Evolutionary conservation across 148 eudicot genomes (phyloP), one percentile per base, ranked within the genome.

Genomic region (Cornus controversa): DNA sequence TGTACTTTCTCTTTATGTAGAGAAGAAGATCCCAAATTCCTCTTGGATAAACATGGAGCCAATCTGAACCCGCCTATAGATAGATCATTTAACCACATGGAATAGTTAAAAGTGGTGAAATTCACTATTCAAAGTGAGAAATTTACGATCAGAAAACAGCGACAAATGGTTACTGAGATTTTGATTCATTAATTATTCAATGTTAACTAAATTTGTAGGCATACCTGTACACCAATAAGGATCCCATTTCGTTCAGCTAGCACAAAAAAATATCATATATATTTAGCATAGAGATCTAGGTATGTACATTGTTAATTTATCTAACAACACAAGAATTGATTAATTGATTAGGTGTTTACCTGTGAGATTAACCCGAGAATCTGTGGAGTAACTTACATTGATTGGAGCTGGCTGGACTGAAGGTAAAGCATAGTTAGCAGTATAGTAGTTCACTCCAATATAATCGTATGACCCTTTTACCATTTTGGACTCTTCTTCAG

Each of bases 361-460:
- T 2, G 86, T 72, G 62, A 74, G 63, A 71, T 29, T 77, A 40
- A 63, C 83, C 27, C 25, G 72, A 37, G 84, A 23, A 70, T 90
- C 94, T 1, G 85, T 83, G 20, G 27, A 25, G 73, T 78, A 78
- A 76, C 79, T 80, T n/a, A 82, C 76, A 25, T 82, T 82, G 63
- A 24, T 47, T 79, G 6, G 26, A 23, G 54, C 34, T n/a, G n/a
- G n/a, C n/a, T n/a, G n/a, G n/a, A 31, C 73, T 50, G 37, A 79
- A n/a, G n/a, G 71, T 69, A 83, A 63, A 77, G 85, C 88, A 76
- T 89, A 89, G 60, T 78, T 79, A 50, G 85, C 81, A 5, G 89
- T 82, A 74, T 89, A 89, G 78, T 89, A 85, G 70, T 89, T 87
- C 31, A 89, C 15, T 24, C 92, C 92, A 23, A 89, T 66, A 71